Conservation (phyloP, 2,329 filamentous ascomycete species). For the Sordariomycetes sp. region DNA sequence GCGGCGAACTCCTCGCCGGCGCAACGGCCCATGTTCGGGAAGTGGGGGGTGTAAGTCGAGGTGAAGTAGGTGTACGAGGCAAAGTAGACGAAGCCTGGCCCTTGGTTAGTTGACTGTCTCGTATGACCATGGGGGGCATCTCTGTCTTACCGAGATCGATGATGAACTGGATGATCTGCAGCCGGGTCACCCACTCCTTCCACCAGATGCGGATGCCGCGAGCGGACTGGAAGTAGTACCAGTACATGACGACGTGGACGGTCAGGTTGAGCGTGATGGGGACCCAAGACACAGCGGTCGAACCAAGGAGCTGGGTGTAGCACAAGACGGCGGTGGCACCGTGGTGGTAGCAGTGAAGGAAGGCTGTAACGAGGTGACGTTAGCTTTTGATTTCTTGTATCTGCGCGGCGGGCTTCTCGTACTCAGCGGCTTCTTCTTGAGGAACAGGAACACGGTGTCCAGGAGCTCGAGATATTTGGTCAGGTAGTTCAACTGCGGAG, state of each 20-base stretch:
- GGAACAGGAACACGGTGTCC: constrained; percentile 91
- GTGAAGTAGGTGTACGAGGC: constrained; percentile 98
- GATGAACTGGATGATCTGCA: constrained; percentile 95
- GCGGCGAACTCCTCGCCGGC: constrained; percentile 96
- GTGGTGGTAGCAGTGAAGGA: constrained; percentile 99
- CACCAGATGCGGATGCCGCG: constrained; percentile 95
- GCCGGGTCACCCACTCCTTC: constrained; percentile 98
- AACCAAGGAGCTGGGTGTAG: constrained; percentile 92
- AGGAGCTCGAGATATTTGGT: constrained; percentile 96
- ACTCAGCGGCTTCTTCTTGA: constrained; percentile 97
- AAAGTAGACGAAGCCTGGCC: constrained; percentile 87
- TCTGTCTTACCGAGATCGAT: constrained; percentile 75
- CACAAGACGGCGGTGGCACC: constrained; percentile 92
- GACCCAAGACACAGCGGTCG: constrained; percentile 91
- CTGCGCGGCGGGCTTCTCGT: background rate
- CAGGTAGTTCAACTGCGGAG: constrained; percentile 77
- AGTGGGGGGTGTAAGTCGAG: constrained; percentile 74
- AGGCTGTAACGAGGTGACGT: constrained; percentile 32
- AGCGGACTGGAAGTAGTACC: constrained; percentile 99
- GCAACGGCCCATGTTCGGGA: constrained; percentile 78
- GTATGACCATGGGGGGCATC: constrained; percentile 4
- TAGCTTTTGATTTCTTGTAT: background rate
- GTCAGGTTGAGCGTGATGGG: constrained; percentile 84
- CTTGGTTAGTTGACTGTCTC: background rate
- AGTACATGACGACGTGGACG: constrained; percentile 99